These are phyloP conservation scores for Bipolaris oryzae DNA, from an alignment of 2,329 filamentous ascomycete species.

Conservation along the genomic window DNA sequence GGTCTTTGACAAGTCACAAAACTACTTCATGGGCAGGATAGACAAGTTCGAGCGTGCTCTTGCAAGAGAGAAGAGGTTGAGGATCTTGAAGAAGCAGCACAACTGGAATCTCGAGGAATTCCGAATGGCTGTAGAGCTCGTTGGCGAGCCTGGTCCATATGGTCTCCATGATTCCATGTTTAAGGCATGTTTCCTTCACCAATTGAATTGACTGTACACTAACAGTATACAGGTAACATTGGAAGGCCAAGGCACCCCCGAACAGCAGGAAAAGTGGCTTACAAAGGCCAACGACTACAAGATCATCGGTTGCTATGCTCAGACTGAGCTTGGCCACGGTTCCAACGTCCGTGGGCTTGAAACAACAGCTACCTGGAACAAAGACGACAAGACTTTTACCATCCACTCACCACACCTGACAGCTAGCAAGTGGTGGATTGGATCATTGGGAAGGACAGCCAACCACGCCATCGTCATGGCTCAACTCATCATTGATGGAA, in stretches of 20 bases:
- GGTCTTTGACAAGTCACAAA: constrained; percentile 78
- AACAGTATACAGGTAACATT: constrained; percentile 63
- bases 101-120: constrained; percentile 71
- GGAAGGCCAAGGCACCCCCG: constrained; percentile 71
- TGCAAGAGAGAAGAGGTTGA: constrained; percentile 71
- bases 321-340: constrained; percentile 80
- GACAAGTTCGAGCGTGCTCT: constrained; percentile 73
- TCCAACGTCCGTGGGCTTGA: constrained; percentile 69
- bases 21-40: constrained; percentile 73
- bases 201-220: constrained; percentile 4
- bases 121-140: constrained; percentile 67
- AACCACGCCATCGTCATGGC: constrained; percentile 82
- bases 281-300: constrained; percentile 71
- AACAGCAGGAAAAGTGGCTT: constrained; percentile 75
- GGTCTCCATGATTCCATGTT: constrained; percentile 75
- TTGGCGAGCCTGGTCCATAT: constrained; percentile 76
- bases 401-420: constrained; percentile 76
- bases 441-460: constrained; percentile 74
- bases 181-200: constrained; percentile 53
- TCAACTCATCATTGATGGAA: constrained; percentile 72
- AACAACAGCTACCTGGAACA: constrained; percentile 75
- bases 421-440: constrained; percentile 85
- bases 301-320: constrained; percentile 79
- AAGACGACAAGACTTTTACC: constrained; percentile 74
- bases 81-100: constrained; percentile 69